Conservation (phyloP, 331 rosid species). For the Phaseolus coccineus region DNA sequence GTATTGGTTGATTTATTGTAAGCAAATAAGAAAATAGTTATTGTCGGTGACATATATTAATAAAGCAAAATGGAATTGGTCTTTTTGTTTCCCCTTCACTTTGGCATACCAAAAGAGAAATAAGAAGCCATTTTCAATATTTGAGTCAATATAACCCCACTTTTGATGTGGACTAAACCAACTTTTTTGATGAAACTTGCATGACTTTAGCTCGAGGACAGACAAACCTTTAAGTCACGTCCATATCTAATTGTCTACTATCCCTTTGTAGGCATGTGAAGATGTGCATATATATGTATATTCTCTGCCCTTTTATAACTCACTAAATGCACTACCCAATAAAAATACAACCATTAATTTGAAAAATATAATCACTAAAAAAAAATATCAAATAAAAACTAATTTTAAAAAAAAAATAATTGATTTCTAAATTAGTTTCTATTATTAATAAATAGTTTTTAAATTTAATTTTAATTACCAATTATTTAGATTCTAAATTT, state of each 20-base stretch:
- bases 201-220: constrained; percentile 48
- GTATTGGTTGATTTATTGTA: not conserved
- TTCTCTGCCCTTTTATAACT: constrained; percentile 7
- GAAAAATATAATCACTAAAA: no score
- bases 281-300: not conserved
- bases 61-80: constrained; percentile 20
- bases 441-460: no score
- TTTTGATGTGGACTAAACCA: constrained; percentile 42
- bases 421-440: no score
- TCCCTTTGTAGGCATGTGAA: constrained; percentile 56
- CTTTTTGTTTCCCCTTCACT: not conserved
- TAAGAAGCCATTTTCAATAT: not conserved
- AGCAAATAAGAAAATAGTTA: not conserved
- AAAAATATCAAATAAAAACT: no score
- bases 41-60: constrained; percentile 17
- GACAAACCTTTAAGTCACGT: constrained; percentile 54
- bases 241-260: constrained; percentile 53
- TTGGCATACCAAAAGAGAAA: constrained; percentile 41
- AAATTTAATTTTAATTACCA: no score
- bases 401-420: no score
- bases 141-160: constrained; percentile 46
- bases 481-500: no score
- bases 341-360: no score
- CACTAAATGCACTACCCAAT: no score
- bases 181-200: constrained; percentile 39